Conservation (phyloP, 1,284 basidiomycete genomes). For the Cryptococcus wingfieldii region DNA sequence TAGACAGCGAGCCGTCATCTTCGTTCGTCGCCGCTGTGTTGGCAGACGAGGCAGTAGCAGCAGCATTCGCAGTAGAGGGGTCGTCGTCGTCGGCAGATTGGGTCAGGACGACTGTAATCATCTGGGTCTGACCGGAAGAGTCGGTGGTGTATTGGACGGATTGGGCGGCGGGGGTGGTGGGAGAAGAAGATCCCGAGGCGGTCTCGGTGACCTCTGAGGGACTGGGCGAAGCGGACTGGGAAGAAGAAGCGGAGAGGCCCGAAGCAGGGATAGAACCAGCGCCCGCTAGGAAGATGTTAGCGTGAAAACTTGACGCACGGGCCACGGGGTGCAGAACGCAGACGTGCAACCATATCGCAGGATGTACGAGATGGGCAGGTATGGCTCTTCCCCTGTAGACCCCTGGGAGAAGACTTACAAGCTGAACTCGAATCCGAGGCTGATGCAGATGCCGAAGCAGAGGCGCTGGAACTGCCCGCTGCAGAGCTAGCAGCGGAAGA, state of each 20-base stretch:
- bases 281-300: not conserved
- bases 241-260: not conserved
- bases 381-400: too few species aligned
- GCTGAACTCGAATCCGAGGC: too few species aligned
- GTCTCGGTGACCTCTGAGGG: not conserved
- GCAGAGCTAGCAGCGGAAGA: not conserved
- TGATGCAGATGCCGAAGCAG: too few species aligned
- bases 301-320: conserved; percentile 2
- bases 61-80: conserved; percentile 6
- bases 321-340: too few species aligned
- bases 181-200: not conserved
- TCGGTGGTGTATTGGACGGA: conserved; percentile 25
- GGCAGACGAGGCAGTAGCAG: conserved; percentile 7
- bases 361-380: too few species aligned
- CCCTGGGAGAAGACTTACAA: too few species aligned
- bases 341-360: not conserved
- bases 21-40: not conserved
- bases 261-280: conserved; percentile 1
- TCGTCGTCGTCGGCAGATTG: conserved; percentile 16
- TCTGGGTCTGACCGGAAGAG: conserved; percentile 24
- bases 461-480: too few species aligned
- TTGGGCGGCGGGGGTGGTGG: not conserved
- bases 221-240: conserved; percentile 1
- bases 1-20: conserved; percentile 25
- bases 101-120: conserved; percentile 24